Evolutionary conservation across 2,329 filamentous ascomycete species (phyloP), one percentile per base, ranked within the genome.

Genomic region (Davidsoniella neocaledoniae): DNA sequence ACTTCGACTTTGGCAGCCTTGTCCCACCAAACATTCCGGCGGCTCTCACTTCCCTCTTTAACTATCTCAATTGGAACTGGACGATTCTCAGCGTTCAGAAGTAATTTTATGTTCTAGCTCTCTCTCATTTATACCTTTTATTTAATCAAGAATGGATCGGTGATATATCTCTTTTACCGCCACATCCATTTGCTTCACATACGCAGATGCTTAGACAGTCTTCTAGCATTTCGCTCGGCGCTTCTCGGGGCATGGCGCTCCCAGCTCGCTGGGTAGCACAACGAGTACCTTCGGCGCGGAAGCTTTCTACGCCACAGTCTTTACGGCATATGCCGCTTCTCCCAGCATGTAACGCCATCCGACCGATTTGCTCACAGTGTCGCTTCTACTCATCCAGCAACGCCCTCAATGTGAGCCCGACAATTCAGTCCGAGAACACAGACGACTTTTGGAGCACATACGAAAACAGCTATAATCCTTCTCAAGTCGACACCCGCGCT

Each of bases 1-100:
- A 25, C 26, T 25, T 29, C 21, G 21, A 36, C 12, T 23, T 25
- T 26, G n/a, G 40, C 50, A 52, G 50, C 50, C 50, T 48, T 43
- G 50, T 52, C 50, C 50, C 45, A 43, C 50, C 17, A 44, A 38
- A 29, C 21, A 33, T 29, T 43, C 7, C 16, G 37, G 16, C 17
- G 25, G 23, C 40, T 8, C 40, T 12, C 47, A n/a, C 19, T n/a
- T 17, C 8, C 42, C 29, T 9, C 12, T 12, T 29, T 4, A 5
- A 5, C 21, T 23, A 23, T 23, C 21, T 23, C 21, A 23, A 23
- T 23, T 33, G 29, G 29, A 33, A 33, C 29, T 33, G 12, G 12
- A 1, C 29, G 29, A 33, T 33, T 33, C 6, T 9, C 12, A 12
- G 29, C 12, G 29, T 33, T 33, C 4, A 2, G 3, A 9, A 10